phyloP scores from a whole-genome alignment of 2,329 filamentous ascomycete genomes.

The Colletotrichum echinochloae region DNA sequence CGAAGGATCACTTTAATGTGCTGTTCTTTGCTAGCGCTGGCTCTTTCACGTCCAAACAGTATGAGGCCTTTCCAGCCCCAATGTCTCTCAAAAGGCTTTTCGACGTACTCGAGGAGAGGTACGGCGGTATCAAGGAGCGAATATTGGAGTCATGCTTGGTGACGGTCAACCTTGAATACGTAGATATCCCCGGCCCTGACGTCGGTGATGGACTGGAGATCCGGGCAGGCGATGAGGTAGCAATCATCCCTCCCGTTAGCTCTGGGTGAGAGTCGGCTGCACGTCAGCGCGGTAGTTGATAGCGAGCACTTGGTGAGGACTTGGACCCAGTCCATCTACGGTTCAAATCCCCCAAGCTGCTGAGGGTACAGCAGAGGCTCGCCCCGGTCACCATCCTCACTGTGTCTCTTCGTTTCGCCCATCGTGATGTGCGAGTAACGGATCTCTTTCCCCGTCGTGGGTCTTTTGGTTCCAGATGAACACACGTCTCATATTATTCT shows the following conservation, averaged over 20 bases:
- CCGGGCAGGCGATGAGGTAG: constrained; percentile 82
- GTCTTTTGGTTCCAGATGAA: background rate
- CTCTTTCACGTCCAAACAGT: constrained; percentile 76
- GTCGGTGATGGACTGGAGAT: constrained; percentile 63
- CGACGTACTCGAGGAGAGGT: constrained; percentile 73
- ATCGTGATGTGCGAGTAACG: constrained; percentile 40
- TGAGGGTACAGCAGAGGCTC: background rate
- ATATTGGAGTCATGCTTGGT: constrained; percentile 80
- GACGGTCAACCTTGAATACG: constrained; percentile 84
- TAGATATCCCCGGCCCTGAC: constrained; percentile 69
- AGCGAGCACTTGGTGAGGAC: constrained; percentile 22
- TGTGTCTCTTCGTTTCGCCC: background rate
- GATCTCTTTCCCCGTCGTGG: constrained; percentile 37
- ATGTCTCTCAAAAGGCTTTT: constrained; percentile 74
- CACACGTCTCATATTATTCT: constrained; percentile 14
- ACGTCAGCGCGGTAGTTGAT: background rate
- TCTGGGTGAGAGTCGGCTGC: constrained; percentile 69
- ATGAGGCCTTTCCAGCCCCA: constrained; percentile 75
- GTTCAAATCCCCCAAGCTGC: constrained; percentile 11
- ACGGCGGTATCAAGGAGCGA: constrained; percentile 75
- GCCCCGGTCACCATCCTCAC: background rate
- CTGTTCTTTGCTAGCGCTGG: constrained; percentile 85
- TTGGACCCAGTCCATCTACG: constrained; percentile 23
- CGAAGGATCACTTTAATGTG: constrained; percentile 77
- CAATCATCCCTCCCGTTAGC: constrained; percentile 89